Base-by-base conservation (phyloP, 805 yeast genomes). In the Kuraishia floccosa region DNA sequence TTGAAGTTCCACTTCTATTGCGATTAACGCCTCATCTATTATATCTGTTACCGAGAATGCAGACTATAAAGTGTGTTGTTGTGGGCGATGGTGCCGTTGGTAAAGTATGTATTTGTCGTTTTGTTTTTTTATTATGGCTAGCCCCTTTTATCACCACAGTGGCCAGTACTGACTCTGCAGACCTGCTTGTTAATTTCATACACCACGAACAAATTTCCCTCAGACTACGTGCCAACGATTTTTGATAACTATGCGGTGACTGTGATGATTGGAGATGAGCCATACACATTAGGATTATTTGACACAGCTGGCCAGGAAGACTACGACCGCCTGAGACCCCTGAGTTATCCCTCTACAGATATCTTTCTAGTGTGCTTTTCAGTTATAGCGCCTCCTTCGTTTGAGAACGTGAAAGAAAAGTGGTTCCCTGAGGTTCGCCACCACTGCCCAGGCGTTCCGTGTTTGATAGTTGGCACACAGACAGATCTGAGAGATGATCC, bases 1-100 rank as follows among this genome's bases (percentile, higher is more conserved):
- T n/a, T n/a, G n/a, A n/a, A n/a, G n/a, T n/a, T n/a, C n/a, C n/a
- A n/a, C n/a, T n/a, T n/a, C n/a, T n/a, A n/a, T n/a, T n/a, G n/a
- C n/a, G n/a, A n/a, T n/a, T n/a, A n/a, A n/a, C n/a, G n/a, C n/a
- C n/a, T n/a, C n/a, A n/a, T n/a, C n/a, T n/a, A n/a, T n/a, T n/a
- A n/a, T n/a, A n/a, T n/a, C 22, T 19, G 3, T 20, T 12, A 30
- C 20, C 13, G 13, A 30, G 30, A 27, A 68, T 68, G 73, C 71
- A 66, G 51, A 65, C 77, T 36, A 68, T 82, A 56, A 89, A 89
- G 62, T 91, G 97, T 69, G 97, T 91, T 42, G 96, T 89, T 42
- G 97, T 91, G 34, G 98, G 98, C 42, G 98, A 91, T 63, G 98
- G 98, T 83, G 97, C 97, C 45, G 97, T 91, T 40, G 98, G 98